Evolutionary conservation across 2,329 filamentous ascomycete genomes (phyloP).

Genomic region (Cytospora mali): DNA sequence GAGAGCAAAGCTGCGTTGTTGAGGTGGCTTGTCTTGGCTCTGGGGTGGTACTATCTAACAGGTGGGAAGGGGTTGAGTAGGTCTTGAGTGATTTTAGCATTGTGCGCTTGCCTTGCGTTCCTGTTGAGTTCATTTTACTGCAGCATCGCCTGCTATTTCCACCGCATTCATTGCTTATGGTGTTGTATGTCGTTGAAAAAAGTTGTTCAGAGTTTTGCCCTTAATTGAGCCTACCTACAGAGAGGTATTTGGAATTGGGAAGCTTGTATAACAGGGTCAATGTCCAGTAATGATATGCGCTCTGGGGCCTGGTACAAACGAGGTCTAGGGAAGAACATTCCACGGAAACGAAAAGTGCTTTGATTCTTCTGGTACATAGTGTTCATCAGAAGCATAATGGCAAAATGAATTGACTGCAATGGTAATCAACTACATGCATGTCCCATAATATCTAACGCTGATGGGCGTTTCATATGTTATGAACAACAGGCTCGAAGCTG

Average conservation of each 20-base stretch:
- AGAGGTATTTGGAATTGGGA: not conserved
- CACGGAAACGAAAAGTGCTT: not conserved
- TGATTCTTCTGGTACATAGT: not conserved
- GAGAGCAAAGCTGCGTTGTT: slow-evolving; percentile 52
- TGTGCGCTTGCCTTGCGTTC: not conserved
- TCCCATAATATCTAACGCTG: not conserved
- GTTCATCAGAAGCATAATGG: not conserved
- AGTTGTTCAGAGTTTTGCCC: not conserved
- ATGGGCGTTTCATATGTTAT: not conserved
- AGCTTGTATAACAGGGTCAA: not conserved
- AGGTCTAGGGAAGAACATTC: not conserved
- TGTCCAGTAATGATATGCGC: not conserved
- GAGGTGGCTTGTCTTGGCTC: slow-evolving; percentile 52
- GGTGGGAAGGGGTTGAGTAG: slow-evolving; percentile 15
- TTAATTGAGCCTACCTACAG: too few species aligned
- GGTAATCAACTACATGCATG: not conserved
- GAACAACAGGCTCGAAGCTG: not conserved
- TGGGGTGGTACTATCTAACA: slow-evolving; percentile 23
- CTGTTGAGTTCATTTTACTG: not conserved
- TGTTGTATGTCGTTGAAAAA: not conserved
- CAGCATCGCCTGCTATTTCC: not conserved
- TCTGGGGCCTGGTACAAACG: not conserved
- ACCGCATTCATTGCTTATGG: not conserved
- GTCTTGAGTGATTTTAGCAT: slow-evolving; percentile 6
- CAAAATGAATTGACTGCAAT: not conserved